phyloP scores from a whole-genome alignment of 176 grass and related monocot genomes.

The Hyparrhenia diplandra region DNA sequence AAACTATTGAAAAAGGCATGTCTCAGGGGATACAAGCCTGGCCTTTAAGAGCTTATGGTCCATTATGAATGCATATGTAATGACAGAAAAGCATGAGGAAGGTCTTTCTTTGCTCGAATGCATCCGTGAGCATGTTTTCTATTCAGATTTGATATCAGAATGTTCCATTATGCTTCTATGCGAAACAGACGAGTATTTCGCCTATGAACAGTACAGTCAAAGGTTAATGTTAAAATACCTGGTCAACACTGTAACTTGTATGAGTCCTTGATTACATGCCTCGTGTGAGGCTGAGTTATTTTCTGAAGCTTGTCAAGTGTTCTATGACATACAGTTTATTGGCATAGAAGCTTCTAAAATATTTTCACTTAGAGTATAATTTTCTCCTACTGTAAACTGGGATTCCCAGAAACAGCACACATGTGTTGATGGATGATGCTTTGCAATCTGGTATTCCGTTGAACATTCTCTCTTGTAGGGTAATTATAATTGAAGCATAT shows the following conservation, averaged over 20 bases:
- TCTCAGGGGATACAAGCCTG: conserved; percentile 53
- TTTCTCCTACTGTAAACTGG: conserved; percentile 71
- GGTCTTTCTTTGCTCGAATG: conserved; percentile 68
- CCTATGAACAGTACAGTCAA: conserved; percentile 64
- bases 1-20: conserved; percentile 70
- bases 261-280: conserved; percentile 69
- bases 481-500: conserved; percentile 74
- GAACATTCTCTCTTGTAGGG: conserved; percentile 44
- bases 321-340: conserved; percentile 77
- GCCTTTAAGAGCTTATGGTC: conserved; percentile 54
- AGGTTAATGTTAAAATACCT: conserved; percentile 34
- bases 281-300: conserved; percentile 58
- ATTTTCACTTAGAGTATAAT: conserved; percentile 64
- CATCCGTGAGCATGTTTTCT: conserved; percentile 42
- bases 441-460: conserved; percentile 40
- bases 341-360: conserved; percentile 57
- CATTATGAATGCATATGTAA: conserved; percentile 65
- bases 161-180: conserved; percentile 78
- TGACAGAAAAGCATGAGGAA: conserved; percentile 44
- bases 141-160: conserved; percentile 64
- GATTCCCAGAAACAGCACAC: conserved; percentile 87
- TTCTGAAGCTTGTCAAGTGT: conserved; percentile 70
- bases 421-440: conserved; percentile 60
- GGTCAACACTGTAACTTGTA: conserved; percentile 48
- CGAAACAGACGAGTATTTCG: conserved; percentile 42